phyloP scores from a whole-genome alignment of 1,284 basidiomycete genomes.

The Agaricales sp. region DNA sequence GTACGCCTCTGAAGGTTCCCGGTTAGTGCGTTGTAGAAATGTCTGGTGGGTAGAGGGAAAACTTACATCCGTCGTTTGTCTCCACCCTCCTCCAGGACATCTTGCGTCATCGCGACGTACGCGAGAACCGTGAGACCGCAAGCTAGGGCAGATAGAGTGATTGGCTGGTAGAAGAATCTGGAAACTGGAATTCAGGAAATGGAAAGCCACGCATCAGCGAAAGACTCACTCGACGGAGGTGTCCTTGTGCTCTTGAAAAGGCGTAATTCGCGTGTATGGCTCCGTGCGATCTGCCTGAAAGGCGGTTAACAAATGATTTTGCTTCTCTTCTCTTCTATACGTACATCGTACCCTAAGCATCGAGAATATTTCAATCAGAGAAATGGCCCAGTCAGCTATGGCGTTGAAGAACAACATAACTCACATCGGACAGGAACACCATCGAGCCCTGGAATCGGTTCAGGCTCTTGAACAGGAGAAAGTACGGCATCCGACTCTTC shows the following conservation, averaged over 20 bases:
- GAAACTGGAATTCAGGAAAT: not conserved
- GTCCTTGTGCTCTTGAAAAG: slow-evolving; percentile 73
- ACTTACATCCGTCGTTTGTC: slow-evolving; percentile 72
- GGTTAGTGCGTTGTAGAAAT: slow-evolving; percentile 4
- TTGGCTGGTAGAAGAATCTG: slow-evolving; percentile 77
- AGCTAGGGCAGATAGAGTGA: slow-evolving; percentile 63
- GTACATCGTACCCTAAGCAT: slow-evolving; percentile 40
- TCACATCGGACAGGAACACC: slow-evolving; percentile 36
- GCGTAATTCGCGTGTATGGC: slow-evolving; percentile 67
- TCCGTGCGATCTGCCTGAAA: slow-evolving; percentile 71
- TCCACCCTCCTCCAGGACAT: slow-evolving; percentile 66
- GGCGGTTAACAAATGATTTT: slow-evolving; percentile 11
- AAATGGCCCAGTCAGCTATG: slow-evolving; percentile 3
- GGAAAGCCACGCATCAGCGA: slow-evolving; percentile 4
- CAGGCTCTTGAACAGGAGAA: slow-evolving; percentile 19
- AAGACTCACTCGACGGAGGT: slow-evolving; percentile 65
- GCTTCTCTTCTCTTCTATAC: slow-evolving; percentile 13
- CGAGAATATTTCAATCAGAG: slow-evolving; percentile 13
- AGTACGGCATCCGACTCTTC: not conserved
- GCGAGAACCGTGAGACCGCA: slow-evolving; percentile 55
- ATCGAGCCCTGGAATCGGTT: slow-evolving; percentile 34
- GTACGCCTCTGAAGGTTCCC: slow-evolving; percentile 42
- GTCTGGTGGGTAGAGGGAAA: slow-evolving; percentile 8
- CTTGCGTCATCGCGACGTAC: slow-evolving; percentile 70
- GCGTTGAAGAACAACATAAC: slow-evolving; percentile 9